These are phyloP conservation scores for Ophiocordyceps camponoti-leonardi DNA, from an alignment of 2,329 filamentous ascomycete genomes.

Conservation along the genomic window DNA sequence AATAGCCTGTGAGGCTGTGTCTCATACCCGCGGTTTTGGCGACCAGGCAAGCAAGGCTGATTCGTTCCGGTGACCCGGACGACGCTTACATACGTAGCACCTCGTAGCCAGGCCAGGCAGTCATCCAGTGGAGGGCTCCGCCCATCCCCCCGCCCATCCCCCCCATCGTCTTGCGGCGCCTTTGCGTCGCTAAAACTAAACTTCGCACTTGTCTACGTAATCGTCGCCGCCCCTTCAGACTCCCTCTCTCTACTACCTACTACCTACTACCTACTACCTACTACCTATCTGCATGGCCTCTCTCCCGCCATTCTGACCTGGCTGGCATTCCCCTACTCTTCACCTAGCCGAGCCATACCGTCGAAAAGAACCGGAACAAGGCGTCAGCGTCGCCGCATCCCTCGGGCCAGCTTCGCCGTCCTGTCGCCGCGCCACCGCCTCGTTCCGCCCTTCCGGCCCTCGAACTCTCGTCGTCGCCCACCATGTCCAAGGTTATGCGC, in stretches of 20 bases:
- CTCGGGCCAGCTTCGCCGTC: background rate
- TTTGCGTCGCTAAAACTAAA: background rate
- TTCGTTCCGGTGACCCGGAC: too few species aligned
- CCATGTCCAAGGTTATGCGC: constrained; percentile 92
- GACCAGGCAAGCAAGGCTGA: too few species aligned
- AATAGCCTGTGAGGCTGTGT: too few species aligned
- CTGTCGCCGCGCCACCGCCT: background rate
- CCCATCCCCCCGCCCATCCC: too few species aligned
- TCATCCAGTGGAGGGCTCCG: too few species aligned
- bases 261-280: too few species aligned
- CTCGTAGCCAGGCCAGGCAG: too few species aligned
- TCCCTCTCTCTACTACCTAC: background rate
- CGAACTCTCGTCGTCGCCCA: constrained; percentile 11
- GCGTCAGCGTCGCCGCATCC: background rate
- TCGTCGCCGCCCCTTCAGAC: background rate
- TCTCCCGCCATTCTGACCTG: background rate
- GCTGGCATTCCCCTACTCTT: background rate
- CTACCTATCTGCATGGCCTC: background rate
- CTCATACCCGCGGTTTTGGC: too few species aligned
- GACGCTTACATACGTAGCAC: too few species aligned
- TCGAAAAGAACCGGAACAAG: background rate
- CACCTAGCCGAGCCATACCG: background rate
- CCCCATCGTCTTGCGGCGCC: background rate
- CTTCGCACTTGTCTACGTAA: background rate
- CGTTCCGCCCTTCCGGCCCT: background rate